These are phyloP conservation scores for Aschersonia sp. DNA, from an alignment of 2,329 filamentous ascomycete species.

Conservation along the genomic window DNA sequence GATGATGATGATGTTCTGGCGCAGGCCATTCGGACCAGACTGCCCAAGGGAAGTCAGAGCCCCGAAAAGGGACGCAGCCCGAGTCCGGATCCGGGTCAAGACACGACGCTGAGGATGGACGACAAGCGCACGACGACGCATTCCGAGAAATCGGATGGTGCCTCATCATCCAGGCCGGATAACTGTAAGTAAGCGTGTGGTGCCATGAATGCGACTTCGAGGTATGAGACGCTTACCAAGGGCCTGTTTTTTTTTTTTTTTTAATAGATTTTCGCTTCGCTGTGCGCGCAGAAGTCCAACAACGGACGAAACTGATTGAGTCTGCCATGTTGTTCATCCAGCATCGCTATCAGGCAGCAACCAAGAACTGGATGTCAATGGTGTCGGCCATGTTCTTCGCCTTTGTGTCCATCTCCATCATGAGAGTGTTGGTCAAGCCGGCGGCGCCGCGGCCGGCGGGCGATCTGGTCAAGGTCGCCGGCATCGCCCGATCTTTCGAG, in stretches of 20 bases:
- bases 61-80: slow-evolving; percentile 33
- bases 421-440: slow-evolving; percentile 55
- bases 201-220: neutral
- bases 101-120: slow-evolving; percentile 22
- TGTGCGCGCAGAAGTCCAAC: slow-evolving; percentile 74
- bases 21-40: slow-evolving; percentile 36
- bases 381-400: slow-evolving; percentile 45
- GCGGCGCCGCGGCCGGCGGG: slow-evolving; percentile 29
- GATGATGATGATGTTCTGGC: slow-evolving; percentile 28
- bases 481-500: slow-evolving; percentile 81
- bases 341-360: slow-evolving; percentile 42
- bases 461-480: slow-evolving; percentile 81
- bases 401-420: slow-evolving; percentile 48
- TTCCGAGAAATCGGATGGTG: slow-evolving; percentile 7
- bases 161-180: slow-evolving; percentile 18
- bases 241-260: no score
- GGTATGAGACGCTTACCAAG: neutral
- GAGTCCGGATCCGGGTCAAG: slow-evolving; percentile 27
- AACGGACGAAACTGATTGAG: slow-evolving; percentile 74
- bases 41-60: slow-evolving; percentile 40
- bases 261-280: slow-evolving; percentile 70
- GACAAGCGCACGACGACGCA: slow-evolving; percentile 11
- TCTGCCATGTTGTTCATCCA: slow-evolving; percentile 51
- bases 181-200: slow-evolving; percentile 28
- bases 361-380: slow-evolving; percentile 55